These are phyloP conservation scores for Penicillium aurantiogriseum DNA, from an alignment of 2,329 filamentous ascomycete genomes.

Conservation along the genomic window DNA sequence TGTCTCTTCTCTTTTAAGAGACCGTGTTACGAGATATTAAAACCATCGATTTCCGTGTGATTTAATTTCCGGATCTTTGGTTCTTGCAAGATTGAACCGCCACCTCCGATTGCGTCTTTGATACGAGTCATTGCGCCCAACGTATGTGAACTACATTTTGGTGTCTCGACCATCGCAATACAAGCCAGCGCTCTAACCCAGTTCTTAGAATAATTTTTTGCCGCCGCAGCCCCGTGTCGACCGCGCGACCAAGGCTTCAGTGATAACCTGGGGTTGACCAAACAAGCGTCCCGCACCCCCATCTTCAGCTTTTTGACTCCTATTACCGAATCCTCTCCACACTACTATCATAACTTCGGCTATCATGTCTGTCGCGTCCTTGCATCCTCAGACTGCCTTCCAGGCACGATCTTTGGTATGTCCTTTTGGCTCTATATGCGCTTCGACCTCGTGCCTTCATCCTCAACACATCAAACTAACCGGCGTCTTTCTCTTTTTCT, in stretches of 20 bases:
- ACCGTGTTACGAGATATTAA: background rate
- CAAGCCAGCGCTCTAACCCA: background rate
- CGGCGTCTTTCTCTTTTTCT: background rate
- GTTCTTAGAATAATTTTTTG: background rate
- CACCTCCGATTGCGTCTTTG: constrained; percentile 14
- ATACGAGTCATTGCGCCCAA: constrained; percentile 4
- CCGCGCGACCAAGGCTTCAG: background rate
- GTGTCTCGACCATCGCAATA: background rate
- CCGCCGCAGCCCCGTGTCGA: background rate
- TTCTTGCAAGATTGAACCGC: constrained; percentile 13
- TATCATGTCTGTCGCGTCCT: constrained; percentile 45
- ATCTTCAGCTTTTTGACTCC: background rate
- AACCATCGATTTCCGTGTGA: background rate
- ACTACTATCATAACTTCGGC: background rate
- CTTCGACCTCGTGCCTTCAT: background rate
- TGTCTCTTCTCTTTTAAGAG: background rate
- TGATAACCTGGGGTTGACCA: background rate
- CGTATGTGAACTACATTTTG: background rate
- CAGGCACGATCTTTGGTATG: constrained; percentile 50
- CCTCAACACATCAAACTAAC: constrained; percentile 2
- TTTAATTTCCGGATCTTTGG: background rate
- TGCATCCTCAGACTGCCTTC: constrained; percentile 46
- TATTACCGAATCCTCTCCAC: background rate
- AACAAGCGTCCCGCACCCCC: background rate
- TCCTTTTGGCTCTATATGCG: constrained; percentile 4